phyloP scores from a whole-genome alignment of 169 alveolate genomes.

The Sarcocystis neurona region DNA sequence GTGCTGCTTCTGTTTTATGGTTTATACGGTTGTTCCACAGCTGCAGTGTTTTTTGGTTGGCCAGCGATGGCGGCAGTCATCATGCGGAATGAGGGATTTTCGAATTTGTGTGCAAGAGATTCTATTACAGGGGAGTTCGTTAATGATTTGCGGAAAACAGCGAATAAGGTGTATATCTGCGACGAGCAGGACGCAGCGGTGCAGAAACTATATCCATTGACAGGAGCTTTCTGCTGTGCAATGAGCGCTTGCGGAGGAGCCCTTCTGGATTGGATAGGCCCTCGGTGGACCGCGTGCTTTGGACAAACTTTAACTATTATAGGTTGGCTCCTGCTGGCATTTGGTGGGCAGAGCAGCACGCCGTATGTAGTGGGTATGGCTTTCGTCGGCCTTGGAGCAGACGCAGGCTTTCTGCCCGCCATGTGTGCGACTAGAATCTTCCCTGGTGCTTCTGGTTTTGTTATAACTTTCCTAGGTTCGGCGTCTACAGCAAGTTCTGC shows the following conservation, averaged over 20 bases:
- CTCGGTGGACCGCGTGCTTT: conserved; percentile 63
- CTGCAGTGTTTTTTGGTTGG: conserved; percentile 56
- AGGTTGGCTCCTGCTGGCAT: conserved; percentile 64
- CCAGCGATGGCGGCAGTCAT: conserved; percentile 47
- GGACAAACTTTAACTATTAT: conserved; percentile 63
- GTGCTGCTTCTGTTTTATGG: conserved; percentile 2
- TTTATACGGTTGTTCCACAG: not conserved
- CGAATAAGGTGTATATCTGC: conserved; percentile 53
- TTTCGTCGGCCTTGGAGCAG: conserved; percentile 48
- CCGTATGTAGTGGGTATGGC: not conserved
- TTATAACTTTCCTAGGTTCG: conserved; percentile 33
- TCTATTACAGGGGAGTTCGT: not conserved
- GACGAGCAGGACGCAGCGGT: conserved; percentile 70
- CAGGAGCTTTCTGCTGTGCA: conserved; percentile 54
- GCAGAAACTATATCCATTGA: conserved; percentile 67
- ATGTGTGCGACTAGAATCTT: conserved; percentile 35
- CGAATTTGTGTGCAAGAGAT: conserved; percentile 27
- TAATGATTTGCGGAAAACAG: not conserved
- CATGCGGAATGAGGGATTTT: conserved; percentile 36
- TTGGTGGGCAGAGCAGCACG: not conserved
- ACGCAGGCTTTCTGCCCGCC: conserved; percentile 47
- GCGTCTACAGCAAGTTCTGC: conserved; percentile 56
- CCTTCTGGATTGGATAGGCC: conserved; percentile 67
- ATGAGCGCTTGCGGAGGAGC: conserved; percentile 69
- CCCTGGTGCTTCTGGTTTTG: conserved; percentile 33